Evolutionary conservation across 2,329 filamentous ascomycete genomes (phyloP).

Genomic region (Neofusicoccum sp.): DNA sequence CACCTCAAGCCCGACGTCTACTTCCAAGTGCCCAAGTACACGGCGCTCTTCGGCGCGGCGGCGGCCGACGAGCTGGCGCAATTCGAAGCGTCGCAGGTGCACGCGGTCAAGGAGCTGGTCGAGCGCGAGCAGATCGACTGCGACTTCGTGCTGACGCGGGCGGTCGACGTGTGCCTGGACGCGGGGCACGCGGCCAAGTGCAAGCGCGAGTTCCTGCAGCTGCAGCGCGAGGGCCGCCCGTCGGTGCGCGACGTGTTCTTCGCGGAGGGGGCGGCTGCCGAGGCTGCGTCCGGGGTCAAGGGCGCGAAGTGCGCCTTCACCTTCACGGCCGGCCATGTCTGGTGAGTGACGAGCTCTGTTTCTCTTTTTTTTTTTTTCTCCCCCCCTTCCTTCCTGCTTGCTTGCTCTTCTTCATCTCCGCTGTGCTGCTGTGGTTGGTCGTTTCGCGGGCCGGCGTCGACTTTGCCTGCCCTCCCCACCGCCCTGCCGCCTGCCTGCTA

Average conservation of each 20-base stretch:
- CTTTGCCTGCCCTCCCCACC: no score
- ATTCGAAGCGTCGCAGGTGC: constrained; percentile 21
- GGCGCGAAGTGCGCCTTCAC: constrained; percentile 25
- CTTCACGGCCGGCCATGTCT: constrained; percentile 14
- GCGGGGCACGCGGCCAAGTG: constrained; percentile 17
- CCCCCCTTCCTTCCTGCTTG: constrained; percentile 21
- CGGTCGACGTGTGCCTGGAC: constrained; percentile 20
- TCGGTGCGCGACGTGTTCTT: constrained; percentile 24
- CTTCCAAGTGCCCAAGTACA: constrained; percentile 25
- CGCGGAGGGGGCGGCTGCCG: constrained; percentile 18
- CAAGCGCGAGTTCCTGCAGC: constrained; percentile 17
- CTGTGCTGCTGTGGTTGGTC: no score
- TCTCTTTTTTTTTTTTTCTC: constrained; percentile 15
- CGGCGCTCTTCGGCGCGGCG: constrained; percentile 11
- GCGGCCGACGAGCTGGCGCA: constrained; percentile 20
- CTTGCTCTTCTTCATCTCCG: no score
- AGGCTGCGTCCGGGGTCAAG: constrained; percentile 25
- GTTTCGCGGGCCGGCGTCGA: no score
- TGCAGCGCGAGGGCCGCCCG: constrained; percentile 17
- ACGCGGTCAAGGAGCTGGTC: constrained; percentile 22
- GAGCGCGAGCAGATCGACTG: constrained; percentile 26
- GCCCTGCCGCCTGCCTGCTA: background rate
- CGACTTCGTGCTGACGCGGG: constrained; percentile 27
- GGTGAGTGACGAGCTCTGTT: background rate
- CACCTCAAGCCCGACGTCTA: constrained; percentile 36